Evolutionary conservation across 352 stramenopile genomes (phyloP).

Genomic region (Phytopythium delawarense): DNA sequence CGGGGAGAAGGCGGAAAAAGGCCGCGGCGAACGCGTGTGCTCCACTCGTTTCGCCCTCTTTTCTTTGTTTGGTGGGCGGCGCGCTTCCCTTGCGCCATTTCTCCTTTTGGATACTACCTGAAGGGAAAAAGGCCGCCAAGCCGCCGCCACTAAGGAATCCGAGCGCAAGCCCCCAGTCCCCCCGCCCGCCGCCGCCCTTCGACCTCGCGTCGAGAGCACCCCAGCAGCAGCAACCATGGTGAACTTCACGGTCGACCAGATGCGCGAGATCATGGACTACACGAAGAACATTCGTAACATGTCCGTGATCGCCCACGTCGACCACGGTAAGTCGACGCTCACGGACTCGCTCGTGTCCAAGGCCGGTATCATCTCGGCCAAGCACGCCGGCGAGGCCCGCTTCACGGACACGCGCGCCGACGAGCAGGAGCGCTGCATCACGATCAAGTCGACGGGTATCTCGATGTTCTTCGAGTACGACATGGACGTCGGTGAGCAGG

Average conservation of each 20-base stretch:
- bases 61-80: slow-evolving; percentile 14
- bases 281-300: slow-evolving; percentile 99
- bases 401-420: slow-evolving; percentile 99
- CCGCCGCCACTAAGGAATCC: slow-evolving; percentile 12
- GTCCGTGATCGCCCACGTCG: slow-evolving; percentile 99
- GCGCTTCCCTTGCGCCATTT: slow-evolving; percentile 29
- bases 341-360: slow-evolving; percentile 99
- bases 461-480: slow-evolving; percentile 99
- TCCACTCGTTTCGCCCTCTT: slow-evolving; percentile 52
- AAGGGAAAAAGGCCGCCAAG: slow-evolving; percentile 19
- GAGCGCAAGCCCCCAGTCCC: slow-evolving; percentile 1
- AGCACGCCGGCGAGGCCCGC: slow-evolving; percentile 97
- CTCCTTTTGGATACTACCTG: slow-evolving; percentile 54
- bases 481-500: slow-evolving; percentile 91
- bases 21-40: slow-evolving; percentile 26
- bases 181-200: slow-evolving; percentile 14
- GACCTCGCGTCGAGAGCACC: slow-evolving; percentile 16
- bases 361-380: slow-evolving; percentile 98
- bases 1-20: slow-evolving; percentile 3
- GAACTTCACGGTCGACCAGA: slow-evolving; percentile 99
- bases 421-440: slow-evolving; percentile 99
- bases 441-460: slow-evolving; percentile 99
- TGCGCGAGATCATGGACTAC: slow-evolving; percentile 98
- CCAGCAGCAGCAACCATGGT: slow-evolving; percentile 68
- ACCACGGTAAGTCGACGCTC: slow-evolving; percentile 99